Conservation (phyloP, 768 basidiomycete genomes). For the Pisolithus microcarpus region DNA sequence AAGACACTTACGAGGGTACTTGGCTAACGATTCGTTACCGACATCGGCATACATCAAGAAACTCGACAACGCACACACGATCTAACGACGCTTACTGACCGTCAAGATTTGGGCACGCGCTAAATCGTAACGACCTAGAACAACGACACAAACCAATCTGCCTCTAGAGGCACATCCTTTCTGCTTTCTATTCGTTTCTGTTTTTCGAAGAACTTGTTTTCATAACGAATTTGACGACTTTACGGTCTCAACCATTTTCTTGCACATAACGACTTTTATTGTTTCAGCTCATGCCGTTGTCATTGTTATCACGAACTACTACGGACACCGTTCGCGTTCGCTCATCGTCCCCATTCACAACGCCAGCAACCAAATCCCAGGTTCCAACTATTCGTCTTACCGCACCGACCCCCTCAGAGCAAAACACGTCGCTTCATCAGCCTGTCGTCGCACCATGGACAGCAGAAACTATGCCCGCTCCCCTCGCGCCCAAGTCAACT, state of each 20-base stretch:
- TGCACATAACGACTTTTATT: conserved; percentile 20
- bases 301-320: conserved; percentile 25
- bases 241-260: conserved; percentile 10
- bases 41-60: conserved; percentile 11
- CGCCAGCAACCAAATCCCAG: conserved; percentile 23
- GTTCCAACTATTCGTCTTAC: conserved; percentile 65
- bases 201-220: conserved; percentile 11
- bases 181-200: conserved; percentile 9
- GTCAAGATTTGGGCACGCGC: conserved; percentile 6
- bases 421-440: conserved; percentile 29
- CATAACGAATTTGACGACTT: conserved; percentile 21
- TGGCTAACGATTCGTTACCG: conserved; percentile 18
- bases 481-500: conserved; percentile 24
- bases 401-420: conserved; percentile 56
- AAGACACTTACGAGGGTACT: conserved; percentile 16
- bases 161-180: not conserved
- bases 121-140: conserved; percentile 19
- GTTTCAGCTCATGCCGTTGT: conserved; percentile 23
- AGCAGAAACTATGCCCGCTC: conserved; percentile 8
- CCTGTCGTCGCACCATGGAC: conserved; percentile 21
- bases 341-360: conserved; percentile 24
- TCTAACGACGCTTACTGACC: conserved; percentile 12
- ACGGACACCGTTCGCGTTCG: conserved; percentile 18
- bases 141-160: conserved; percentile 13
- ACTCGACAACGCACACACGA: conserved; percentile 10